Conservation (phyloP, 805 yeast genomes). For the Saccharomycopsis schoenii region DNA sequence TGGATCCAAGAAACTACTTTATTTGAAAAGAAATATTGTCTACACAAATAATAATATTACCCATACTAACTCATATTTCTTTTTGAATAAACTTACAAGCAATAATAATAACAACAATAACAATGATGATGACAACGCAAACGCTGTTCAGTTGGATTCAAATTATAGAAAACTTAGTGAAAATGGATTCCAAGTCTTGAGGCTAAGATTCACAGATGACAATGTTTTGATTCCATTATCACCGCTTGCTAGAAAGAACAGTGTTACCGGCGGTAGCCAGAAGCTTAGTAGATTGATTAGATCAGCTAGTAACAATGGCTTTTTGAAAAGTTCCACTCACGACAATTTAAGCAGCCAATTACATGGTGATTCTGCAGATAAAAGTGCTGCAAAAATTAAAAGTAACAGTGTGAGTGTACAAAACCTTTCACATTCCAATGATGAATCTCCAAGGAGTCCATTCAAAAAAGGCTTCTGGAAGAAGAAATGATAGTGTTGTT, state of each 20-base stretch:
- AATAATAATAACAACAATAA: neutral
- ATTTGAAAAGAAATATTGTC: conserved; percentile 3
- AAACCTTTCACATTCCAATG: neutral
- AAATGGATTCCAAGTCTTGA: conserved; percentile 13
- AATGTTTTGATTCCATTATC: neutral
- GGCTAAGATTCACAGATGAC: conserved; percentile 5
- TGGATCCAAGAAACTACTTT: conserved; percentile 12
- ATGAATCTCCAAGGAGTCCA: conserved; percentile 5
- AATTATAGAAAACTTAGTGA: conserved; percentile 10
- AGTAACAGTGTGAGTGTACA: neutral
- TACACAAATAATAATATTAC: neutral
- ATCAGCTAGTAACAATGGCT: conserved; percentile 24
- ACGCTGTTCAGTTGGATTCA: conserved; percentile 2
- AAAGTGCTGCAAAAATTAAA: neutral
- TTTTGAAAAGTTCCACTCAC: neutral
- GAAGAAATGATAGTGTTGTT: neutral
- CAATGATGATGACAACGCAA: neutral
- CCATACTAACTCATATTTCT: neutral
- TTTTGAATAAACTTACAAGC: neutral
- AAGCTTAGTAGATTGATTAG: conserved; percentile 21
- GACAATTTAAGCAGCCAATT: neutral
- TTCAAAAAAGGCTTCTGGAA: conserved; percentile 14
- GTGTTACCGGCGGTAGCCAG: conserved; percentile 13
- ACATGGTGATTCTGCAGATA: neutral
- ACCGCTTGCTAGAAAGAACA: neutral